Evolutionary conservation across 805 yeast genomes (phyloP), one percentile per base, ranked within the genome.

Genomic region (Starmerella potacharoeniae): DNA sequence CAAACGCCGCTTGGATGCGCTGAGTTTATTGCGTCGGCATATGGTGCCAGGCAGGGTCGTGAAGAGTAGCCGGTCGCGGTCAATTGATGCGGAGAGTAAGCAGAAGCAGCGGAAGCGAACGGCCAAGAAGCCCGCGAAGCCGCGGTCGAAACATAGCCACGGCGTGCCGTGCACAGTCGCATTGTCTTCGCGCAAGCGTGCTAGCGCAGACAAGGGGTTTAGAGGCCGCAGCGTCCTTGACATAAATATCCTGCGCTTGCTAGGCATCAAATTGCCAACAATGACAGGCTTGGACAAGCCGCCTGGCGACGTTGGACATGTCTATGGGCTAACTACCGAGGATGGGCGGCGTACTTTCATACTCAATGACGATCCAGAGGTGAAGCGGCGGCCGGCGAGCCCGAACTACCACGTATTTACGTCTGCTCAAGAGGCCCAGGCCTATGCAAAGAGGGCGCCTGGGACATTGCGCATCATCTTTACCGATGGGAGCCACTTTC

Each of bases 401-500:
- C 49, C 49, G 5, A 46, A 9, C 31, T 46, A 46, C 39, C 49
- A 14, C 11, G 49, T 34, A 4, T 46, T 46, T 22, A 5, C 40
- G 31, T 33, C 40, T 3, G 49, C 49, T 6, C 10, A 46, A 29
- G 48, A 51, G 39, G 37, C 42, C n/a, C 41, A 6, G 9, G 34
- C 31, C 5, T 29, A 42, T 11, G 43, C 41, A 6, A 5, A 17
- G 13, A 16, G 3, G 16, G 50, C 39, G 7, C 31, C 47, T n/a
- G 43, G 35, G 14, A 31, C 7, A 5, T 1, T 4, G 40, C 28
- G 34, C 13, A 30, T 14, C 22, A 22, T 56, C 1, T 56, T 44
- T n/a, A 56, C 58, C 3, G 58, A 56, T n/a, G 58, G 58, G 6
- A 56, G 58, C 41, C 46, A 33, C 43, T 41, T 35, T 31, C 31